Percentiles rank a stretch among this genome's conserved stretches.
Evolutionary conservation across 2,329 filamentous ascomycete species (phyloP).

Genomic region (Talaromyces albobiverticillius): DNA sequence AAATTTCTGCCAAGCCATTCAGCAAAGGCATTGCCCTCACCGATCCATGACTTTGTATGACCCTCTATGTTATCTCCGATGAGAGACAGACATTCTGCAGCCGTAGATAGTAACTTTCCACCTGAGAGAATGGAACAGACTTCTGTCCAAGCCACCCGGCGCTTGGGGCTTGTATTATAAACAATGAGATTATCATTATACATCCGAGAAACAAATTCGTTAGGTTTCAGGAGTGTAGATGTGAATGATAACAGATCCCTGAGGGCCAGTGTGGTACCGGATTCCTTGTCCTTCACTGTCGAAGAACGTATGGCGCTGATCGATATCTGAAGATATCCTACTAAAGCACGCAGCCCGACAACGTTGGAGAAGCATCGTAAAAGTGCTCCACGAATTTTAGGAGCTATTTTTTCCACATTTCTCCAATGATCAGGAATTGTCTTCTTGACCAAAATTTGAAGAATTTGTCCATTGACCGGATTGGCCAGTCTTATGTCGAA

Average conservation of each 20-base stretch:
- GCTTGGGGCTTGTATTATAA: slow-evolving; percentile 43
- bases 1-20: slow-evolving; percentile 71
- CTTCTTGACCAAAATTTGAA: slow-evolving; percentile 69
- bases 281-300: slow-evolving; percentile 30
- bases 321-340: slow-evolving; percentile 65
- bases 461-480: slow-evolving; percentile 69
- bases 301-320: slow-evolving; percentile 34
- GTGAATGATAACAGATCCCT: slow-evolving; percentile 35
- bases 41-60: slow-evolving; percentile 55
- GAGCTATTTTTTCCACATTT: slow-evolving; percentile 43
- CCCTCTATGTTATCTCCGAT: slow-evolving; percentile 27
- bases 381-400: slow-evolving; percentile 46
- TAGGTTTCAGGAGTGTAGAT: slow-evolving; percentile 41
- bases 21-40: slow-evolving; percentile 63
- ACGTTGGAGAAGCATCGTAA: slow-evolving; percentile 68
- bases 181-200: slow-evolving; percentile 44
- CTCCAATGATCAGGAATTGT: slow-evolving; percentile 83
- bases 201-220: slow-evolving; percentile 41
- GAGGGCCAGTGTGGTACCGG: slow-evolving; percentile 31
- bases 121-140: slow-evolving; percentile 57
- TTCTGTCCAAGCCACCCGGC: slow-evolving; percentile 62
- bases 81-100: slow-evolving; percentile 54
- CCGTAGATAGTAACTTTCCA: slow-evolving; percentile 57
- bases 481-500: slow-evolving; percentile 63
- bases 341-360: slow-evolving; percentile 72